Evolutionary conservation across 192 early-diverging fungal species (phyloP).

Genomic region (Linnemannia exigua): DNA sequence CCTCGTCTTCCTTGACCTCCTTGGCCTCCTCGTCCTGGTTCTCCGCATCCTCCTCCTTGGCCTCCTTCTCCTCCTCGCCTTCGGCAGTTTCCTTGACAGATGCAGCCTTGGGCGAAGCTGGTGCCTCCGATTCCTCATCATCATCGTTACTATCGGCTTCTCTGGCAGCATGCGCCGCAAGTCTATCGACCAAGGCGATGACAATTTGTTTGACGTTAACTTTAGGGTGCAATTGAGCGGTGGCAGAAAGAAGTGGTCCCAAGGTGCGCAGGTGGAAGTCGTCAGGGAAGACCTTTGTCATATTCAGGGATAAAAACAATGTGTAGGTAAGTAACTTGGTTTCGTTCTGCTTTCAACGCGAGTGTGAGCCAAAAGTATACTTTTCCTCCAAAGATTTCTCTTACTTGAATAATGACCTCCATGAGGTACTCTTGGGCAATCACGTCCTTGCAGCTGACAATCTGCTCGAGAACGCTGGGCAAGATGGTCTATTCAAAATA

Average conservation of each 20-base stretch:
- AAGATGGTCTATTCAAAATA: slow-evolving; percentile 74
- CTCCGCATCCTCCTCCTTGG: neutral
- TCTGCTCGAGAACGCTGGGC: slow-evolving; percentile 94
- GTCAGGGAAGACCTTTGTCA: slow-evolving; percentile 89
- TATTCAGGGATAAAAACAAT: neutral
- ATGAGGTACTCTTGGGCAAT: slow-evolving; percentile 99
- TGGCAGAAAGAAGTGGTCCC: slow-evolving; percentile 89
- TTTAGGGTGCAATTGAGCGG: slow-evolving; percentile 89
- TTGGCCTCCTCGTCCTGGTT: slow-evolving; percentile 16
- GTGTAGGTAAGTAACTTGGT: neutral
- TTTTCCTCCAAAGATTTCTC: neutral
- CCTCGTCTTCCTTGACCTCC: slow-evolving; percentile 22
- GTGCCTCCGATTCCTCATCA: slow-evolving; percentile 61
- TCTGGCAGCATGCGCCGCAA: slow-evolving; percentile 91
- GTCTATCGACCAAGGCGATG: slow-evolving; percentile 94
- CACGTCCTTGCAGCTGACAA: slow-evolving; percentile 96
- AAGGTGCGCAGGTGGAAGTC: slow-evolving; percentile 96
- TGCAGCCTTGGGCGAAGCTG: slow-evolving; percentile 23
- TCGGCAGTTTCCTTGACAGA: slow-evolving; percentile 23
- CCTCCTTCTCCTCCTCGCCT: slow-evolving; percentile 27
- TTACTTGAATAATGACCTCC: slow-evolving; percentile 98
- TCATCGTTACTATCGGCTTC: slow-evolving; percentile 68
- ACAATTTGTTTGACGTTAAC: slow-evolving; percentile 99
- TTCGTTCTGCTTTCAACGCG: neutral
- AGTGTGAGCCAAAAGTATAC: neutral